These are phyloP conservation scores for Phytophthora syringae DNA, from an alignment of 352 stramenopile species.

Conservation along the genomic window DNA sequence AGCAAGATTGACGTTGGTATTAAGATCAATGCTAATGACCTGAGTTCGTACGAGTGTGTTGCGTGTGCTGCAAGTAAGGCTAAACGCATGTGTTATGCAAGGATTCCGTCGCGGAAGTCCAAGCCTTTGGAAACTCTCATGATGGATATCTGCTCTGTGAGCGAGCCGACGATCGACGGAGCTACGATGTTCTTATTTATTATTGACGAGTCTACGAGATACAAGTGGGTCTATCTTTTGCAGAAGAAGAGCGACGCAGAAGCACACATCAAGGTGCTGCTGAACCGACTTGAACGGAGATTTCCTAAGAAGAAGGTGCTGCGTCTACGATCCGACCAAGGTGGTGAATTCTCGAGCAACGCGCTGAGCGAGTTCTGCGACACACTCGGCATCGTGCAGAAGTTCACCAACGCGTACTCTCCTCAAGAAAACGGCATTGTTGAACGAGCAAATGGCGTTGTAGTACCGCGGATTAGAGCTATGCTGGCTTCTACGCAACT, in stretches of 20 bases:
- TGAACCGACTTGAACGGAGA: background rate
- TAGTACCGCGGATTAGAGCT: background rate
- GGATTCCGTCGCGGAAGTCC: constrained; percentile 1
- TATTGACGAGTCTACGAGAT: background rate
- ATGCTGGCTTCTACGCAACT: too few relatives aligned
- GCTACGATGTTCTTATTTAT: background rate
- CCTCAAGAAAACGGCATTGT: constrained; percentile 16
- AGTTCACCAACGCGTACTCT: constrained; percentile 5
- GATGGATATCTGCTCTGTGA: background rate
- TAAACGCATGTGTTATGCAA: constrained; percentile 15
- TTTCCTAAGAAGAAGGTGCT: background rate
- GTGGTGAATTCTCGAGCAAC: background rate
- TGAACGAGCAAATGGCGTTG: constrained; percentile 7
- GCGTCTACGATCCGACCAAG: background rate
- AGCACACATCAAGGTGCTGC: background rate
- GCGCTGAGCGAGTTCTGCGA: background rate
- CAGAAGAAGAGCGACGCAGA: background rate
- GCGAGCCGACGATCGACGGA: background rate
- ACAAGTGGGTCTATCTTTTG: background rate
- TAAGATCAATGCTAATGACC: constrained; percentile 18
- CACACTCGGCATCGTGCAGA: background rate
- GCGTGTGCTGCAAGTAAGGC: constrained; percentile 3
- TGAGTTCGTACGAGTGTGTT: constrained; percentile 17
- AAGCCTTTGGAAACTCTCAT: constrained; percentile 1
- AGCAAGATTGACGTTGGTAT: constrained; percentile 16